A percentile compares a stretch with the other conserved stretches of the same genome.
phyloP scores from a whole-genome alignment of 2,329 filamentous ascomycete genomes.

The Neofusicoccum parvum region DNA sequence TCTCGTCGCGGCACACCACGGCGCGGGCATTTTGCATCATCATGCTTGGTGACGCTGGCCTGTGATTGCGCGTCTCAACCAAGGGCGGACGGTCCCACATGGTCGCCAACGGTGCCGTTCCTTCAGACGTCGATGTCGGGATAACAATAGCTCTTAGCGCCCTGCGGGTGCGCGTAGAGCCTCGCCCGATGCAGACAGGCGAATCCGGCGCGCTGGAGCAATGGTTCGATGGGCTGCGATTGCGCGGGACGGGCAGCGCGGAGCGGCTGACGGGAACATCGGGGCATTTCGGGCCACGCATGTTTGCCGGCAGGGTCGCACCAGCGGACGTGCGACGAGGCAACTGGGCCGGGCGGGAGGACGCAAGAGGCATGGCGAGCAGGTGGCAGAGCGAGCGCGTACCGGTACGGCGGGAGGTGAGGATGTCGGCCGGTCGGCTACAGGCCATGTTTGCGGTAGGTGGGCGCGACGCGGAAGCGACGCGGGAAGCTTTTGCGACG shows the following conservation, averaged over 20 bases:
- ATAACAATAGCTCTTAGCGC: background rate
- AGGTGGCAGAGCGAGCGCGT: background rate
- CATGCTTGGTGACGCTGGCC: background rate
- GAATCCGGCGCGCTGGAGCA: background rate
- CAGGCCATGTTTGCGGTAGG: background rate
- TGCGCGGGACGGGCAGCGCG: background rate
- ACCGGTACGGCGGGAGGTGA: background rate
- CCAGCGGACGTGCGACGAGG: background rate
- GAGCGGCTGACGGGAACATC: conserved; percentile 1
- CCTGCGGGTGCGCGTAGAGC: background rate
- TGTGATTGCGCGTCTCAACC: conserved; percentile 8
- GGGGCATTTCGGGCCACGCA: background rate
- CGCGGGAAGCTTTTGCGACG: background rate
- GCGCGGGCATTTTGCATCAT: background rate
- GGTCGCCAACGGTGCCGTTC: conserved; percentile 3
- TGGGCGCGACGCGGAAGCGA: background rate
- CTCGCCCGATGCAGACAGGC: background rate
- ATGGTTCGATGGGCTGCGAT: background rate
- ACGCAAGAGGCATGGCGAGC: background rate
- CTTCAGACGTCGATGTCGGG: background rate
- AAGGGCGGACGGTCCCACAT: conserved; percentile 1
- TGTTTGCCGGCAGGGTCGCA: background rate
- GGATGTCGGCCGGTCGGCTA: background rate
- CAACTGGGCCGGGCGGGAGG: conserved; percentile 10
- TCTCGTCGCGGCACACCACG: background rate